Conservation (phyloP, 179 eudicot species). For the Beta macrorhiza region DNA sequence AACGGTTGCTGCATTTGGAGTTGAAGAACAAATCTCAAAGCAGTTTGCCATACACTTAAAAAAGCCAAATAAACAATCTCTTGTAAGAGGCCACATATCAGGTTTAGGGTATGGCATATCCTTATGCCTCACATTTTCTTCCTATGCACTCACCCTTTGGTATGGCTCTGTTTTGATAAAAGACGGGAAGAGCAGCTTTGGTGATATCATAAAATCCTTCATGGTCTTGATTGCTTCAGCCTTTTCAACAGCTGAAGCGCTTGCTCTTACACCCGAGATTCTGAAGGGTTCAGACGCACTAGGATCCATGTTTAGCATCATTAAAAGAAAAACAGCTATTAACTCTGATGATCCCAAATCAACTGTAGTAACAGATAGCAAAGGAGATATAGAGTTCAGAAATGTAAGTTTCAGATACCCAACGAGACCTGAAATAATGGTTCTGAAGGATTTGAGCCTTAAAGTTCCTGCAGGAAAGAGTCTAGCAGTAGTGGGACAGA, state of each 20-base stretch:
- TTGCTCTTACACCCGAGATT: constrained; percentile 66
- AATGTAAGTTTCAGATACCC: constrained; percentile 58
- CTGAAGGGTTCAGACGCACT: constrained; percentile 65
- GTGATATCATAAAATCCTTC: constrained; percentile 64
- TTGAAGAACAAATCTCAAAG: constrained; percentile 51
- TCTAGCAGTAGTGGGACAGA: constrained; percentile 69
- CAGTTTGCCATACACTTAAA: constrained; percentile 43
- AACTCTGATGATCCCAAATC: constrained; percentile 45
- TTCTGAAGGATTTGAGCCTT: constrained; percentile 48
- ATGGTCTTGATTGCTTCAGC: constrained; percentile 66
- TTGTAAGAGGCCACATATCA: constrained; percentile 62
- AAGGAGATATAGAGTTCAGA: constrained; percentile 55
- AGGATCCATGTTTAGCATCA: constrained; percentile 49
- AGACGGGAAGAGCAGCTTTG: constrained; percentile 34
- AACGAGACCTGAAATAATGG: constrained; percentile 47
- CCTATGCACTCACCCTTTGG: constrained; percentile 69
- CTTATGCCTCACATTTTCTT: constrained; percentile 51
- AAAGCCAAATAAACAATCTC: constrained; percentile 55
- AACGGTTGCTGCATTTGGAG: constrained; percentile 69
- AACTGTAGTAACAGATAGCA: constrained; percentile 32
- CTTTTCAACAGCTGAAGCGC: constrained; percentile 62
- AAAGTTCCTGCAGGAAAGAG: constrained; percentile 52
- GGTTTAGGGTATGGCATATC: constrained; percentile 62
- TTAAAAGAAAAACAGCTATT: constrained; percentile 48
- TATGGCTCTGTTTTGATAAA: constrained; percentile 43